Percentiles rank a stretch among this genome's conserved stretches.
Conservation (phyloP, 2,329 filamentous ascomycete genomes). For the Berkeleyomyces rouxiae region DNA sequence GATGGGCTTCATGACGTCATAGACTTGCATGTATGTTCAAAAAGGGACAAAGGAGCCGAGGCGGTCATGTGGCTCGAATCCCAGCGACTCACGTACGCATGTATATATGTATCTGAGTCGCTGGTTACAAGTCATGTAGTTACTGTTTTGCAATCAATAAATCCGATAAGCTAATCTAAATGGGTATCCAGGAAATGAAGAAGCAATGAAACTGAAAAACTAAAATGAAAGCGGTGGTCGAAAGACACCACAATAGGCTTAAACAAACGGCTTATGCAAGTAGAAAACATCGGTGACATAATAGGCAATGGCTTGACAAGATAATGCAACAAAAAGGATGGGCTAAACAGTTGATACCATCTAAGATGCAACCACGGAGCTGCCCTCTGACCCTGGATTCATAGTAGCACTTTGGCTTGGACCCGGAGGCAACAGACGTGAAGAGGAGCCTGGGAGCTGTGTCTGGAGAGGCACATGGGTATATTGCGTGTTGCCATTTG, state of each 20-base stretch:
- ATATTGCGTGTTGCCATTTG: not conserved
- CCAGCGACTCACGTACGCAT: too few species aligned
- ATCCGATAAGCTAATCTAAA: constrained; percentile 1
- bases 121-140: not conserved
- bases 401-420: not conserved
- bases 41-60: not conserved
- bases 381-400: not conserved
- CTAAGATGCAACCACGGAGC: not conserved
- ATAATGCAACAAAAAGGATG: not conserved
- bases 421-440: not conserved
- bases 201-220: not conserved
- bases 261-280: not conserved
- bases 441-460: not conserved
- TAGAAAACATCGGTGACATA: not conserved
- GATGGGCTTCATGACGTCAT: not conserved
- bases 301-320: too few species aligned
- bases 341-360: too few species aligned
- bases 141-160: not conserved
- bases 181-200: constrained; percentile 7
- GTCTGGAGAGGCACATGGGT: not conserved
- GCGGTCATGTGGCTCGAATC: not conserved
- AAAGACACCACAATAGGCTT: not conserved
- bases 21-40: not conserved
- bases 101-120: not conserved
- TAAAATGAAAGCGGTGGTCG: not conserved